Percentiles rank a stretch among this genome's conserved stretches.
Conservation (phyloP, 768 basidiomycete species). For the Lactarius sp. region DNA sequence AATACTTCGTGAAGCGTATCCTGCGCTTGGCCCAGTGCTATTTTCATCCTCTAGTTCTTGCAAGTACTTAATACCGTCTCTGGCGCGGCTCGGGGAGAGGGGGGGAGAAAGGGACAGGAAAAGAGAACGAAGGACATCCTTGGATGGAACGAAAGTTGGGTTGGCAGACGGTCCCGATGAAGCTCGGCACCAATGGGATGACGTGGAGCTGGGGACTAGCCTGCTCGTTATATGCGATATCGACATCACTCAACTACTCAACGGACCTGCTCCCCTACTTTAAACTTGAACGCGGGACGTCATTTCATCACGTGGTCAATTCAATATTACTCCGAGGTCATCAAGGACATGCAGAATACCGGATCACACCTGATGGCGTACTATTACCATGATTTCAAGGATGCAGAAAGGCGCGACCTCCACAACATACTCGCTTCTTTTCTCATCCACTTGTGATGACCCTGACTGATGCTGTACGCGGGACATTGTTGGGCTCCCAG, state of each 20-base stretch:
- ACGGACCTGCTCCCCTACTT: neutral
- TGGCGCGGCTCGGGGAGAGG: slow-evolving; percentile 29
- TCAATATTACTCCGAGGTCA: too few species aligned
- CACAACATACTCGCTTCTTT: too few species aligned
- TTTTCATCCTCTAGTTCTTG: slow-evolving; percentile 26
- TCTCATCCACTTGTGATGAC: too few species aligned
- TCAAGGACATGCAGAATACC: too few species aligned
- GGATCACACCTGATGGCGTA: too few species aligned
- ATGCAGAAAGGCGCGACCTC: too few species aligned
- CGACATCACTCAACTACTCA: slow-evolving; percentile 3
- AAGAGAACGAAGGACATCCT: slow-evolving; percentile 37
- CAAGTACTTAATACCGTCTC: slow-evolving; percentile 31
- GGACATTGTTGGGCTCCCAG: too few species aligned
- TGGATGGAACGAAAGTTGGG: slow-evolving; percentile 16
- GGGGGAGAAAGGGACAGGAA: slow-evolving; percentile 37
- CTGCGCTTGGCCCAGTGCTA: neutral
- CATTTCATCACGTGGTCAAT: neutral
- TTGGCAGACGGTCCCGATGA: neutral
- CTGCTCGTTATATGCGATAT: slow-evolving; percentile 24
- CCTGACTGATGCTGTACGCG: too few species aligned
- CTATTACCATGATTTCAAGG: too few species aligned
- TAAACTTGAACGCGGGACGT: neutral
- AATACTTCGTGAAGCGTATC: neutral
- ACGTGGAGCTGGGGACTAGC: slow-evolving; percentile 8
- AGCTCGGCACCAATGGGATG: neutral